A percentile compares a stretch with the other conserved stretches of the same genome.
Conservation (phyloP, 2,329 filamentous ascomycete species). For the Ustilaginoidea virens region DNA sequence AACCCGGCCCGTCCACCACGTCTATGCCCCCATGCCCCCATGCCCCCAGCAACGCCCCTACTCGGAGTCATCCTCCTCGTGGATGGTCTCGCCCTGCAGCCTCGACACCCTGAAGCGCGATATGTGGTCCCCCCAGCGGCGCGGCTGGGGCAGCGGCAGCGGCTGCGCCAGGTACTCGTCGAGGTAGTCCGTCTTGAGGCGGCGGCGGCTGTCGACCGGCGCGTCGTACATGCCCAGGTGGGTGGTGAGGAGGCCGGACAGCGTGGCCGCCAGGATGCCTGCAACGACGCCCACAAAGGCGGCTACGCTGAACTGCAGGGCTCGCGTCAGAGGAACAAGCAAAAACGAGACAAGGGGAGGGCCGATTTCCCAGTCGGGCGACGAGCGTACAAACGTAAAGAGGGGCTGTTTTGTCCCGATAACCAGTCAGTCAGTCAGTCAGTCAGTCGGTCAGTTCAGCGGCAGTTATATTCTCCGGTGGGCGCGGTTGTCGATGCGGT, state of each 20-base stretch:
- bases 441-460: too few relatives aligned
- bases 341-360: neutral
- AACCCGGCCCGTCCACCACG: neutral
- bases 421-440: too few relatives aligned
- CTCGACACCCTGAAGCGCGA: slow-evolving; percentile 21
- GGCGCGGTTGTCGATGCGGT: too few relatives aligned
- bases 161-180: slow-evolving; percentile 4
- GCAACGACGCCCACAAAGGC: slow-evolving; percentile 49
- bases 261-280: slow-evolving; percentile 42
- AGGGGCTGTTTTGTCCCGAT: too few relatives aligned
- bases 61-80: slow-evolving; percentile 54
- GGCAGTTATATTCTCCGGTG: too few relatives aligned
- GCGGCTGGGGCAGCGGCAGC: slow-evolving; percentile 19
- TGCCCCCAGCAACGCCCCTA: slow-evolving; percentile 6
- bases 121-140: slow-evolving; percentile 21
- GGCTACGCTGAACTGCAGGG: slow-evolving; percentile 42
- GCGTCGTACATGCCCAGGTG: slow-evolving; percentile 27
- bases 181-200: slow-evolving; percentile 4
- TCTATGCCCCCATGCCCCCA: too few relatives aligned
- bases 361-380: neutral
- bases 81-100: slow-evolving; percentile 50
- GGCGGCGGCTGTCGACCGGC: slow-evolving; percentile 6
- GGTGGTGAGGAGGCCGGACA: slow-evolving; percentile 38
- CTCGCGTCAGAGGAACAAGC: neutral
- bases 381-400: neutral